Evolutionary conservation across 495 filamentous ascomycete genomes (phyloP).

Genomic region (Opeltia flavorubescens): DNA sequence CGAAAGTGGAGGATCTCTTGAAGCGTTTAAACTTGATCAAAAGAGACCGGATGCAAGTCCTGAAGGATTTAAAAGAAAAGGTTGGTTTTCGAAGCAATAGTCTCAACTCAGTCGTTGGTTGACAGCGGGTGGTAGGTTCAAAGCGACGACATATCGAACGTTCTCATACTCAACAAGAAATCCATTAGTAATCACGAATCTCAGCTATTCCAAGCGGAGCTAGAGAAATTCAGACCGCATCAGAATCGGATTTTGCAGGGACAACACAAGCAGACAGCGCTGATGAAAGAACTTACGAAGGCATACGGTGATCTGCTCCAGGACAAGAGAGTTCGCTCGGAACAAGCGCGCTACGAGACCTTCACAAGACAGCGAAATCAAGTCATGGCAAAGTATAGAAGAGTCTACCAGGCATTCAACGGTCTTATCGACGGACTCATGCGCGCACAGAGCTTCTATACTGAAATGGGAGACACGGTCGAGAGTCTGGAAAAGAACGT

Average conservation of each 20-base stretch:
- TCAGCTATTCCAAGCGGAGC: constrained; percentile 80
- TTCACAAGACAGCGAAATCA: constrained; percentile 70
- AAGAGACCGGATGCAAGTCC: constrained; percentile 72
- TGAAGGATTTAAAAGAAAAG: constrained; percentile 96
- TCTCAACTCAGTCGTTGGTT: constrained; percentile 14
- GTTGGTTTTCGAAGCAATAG: constrained; percentile 29
- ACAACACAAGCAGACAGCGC: constrained; percentile 79
- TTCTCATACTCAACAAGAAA: constrained; percentile 94
- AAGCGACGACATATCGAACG: constrained; percentile 91
- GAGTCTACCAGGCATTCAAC: constrained; percentile 82
- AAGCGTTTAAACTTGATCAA: constrained; percentile 88
- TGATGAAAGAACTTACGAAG: constrained; percentile 89
- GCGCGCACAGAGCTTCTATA: constrained; percentile 83
- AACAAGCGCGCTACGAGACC: constrained; percentile 86
- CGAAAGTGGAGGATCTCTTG: constrained; percentile 76
- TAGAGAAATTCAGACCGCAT: constrained; percentile 92
- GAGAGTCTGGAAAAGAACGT: constrained; percentile 95
- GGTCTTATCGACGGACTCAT: constrained; percentile 75
- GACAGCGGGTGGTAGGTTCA: constrained; percentile 49
- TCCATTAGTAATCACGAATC: constrained; percentile 76
- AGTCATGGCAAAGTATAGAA: constrained; percentile 79
- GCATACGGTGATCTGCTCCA: constrained; percentile 81
- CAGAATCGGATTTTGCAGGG: constrained; percentile 83
- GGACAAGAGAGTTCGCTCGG: constrained; percentile 83
- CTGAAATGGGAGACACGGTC: constrained; percentile 88